phyloP scores from a whole-genome alignment of 1,139 yeast genomes.

The Lizanozyma gosingica region DNA sequence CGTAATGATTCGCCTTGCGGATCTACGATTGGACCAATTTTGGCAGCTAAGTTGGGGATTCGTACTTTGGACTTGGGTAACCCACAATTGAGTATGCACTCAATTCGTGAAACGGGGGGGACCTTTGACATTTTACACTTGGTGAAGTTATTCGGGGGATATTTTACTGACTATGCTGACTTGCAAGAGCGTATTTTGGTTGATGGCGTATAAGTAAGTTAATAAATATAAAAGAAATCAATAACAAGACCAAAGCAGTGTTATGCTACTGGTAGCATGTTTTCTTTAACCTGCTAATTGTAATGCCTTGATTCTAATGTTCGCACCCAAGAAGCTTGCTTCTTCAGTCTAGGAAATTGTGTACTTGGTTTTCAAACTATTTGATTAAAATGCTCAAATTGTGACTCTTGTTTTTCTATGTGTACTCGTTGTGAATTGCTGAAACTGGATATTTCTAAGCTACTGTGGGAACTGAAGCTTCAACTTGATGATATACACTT shows the following conservation, averaged over 20 bases:
- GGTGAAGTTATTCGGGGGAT: constrained; percentile 52
- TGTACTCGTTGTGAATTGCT: too few relatives aligned
- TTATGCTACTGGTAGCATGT: too few relatives aligned
- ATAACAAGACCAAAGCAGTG: too few relatives aligned
- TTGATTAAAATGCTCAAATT: background rate
- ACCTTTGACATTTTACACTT: constrained; percentile 61
- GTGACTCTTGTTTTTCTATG: too few relatives aligned
- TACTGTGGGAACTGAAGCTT: too few relatives aligned
- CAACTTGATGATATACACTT: too few relatives aligned
- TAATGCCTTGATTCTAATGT: too few relatives aligned
- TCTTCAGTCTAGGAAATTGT: too few relatives aligned
- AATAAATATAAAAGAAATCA: too few relatives aligned
- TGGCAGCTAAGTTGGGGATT: constrained; percentile 82
- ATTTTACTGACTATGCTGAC: constrained; percentile 38
- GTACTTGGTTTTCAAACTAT: background rate
- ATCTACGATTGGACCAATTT: constrained; percentile 91
- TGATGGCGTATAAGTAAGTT: constrained; percentile 12
- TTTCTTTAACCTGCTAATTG: too few relatives aligned
- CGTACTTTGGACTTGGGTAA: constrained; percentile 89
- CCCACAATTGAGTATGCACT: constrained; percentile 93
- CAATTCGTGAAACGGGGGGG: constrained; percentile 92
- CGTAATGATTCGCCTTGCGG: constrained; percentile 94
- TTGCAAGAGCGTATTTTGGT: constrained; percentile 23
- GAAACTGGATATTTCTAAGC: too few relatives aligned
- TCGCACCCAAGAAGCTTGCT: too few relatives aligned